Base-by-base conservation (phyloP, 2,329 filamentous ascomycete genomes). In the Eurotiales sp. region DNA sequence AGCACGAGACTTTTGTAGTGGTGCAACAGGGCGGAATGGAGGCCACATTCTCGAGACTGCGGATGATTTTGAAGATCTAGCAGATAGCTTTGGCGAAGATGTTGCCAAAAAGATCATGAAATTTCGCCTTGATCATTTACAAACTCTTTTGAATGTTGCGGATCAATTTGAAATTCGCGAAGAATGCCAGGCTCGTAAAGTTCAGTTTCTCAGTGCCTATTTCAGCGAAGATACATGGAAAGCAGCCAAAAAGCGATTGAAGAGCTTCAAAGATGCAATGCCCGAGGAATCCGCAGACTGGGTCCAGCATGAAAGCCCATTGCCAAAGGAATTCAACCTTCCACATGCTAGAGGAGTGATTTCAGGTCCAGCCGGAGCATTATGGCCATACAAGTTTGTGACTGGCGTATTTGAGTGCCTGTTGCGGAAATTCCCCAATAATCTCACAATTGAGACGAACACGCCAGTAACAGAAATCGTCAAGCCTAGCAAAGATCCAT, bases 371-470 rank as follows among this genome's bases (percentile, higher is more conserved):
- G 65, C 61, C 6, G 65, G 59, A 14, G 59, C 64, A 1, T 34
- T 68, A 1, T 68, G 64, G 65, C 65, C 65, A 2, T 68, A 68
- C 36, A 61, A 57, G 23, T 61, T 67, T n/a, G 59, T 68, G 3
- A 63, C 60, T 0, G 58, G 58, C 2, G 0, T 68, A 0, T 53
- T 67, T 8, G 50, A 42, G 1, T 48, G 25, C 32, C 40, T 66
- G 3, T 43, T 45, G 1, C 17, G 36, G 2, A 30, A 61, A 12
- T 56, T 57, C 78, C 45, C 71, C 66, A 48, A 72, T 69, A 4
- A 61, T 39, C 22, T 72, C 4, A 10, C 10, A n/a, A 36, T 46
- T 11, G 44, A 46, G 21, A 46, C 44, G 3, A 39, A 39, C 2
- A 46, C 44, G 11, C 44, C 44, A 12, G 44, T 39, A 8, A 25